Evolutionary conservation across 495 filamentous ascomycete species (phyloP), one percentile per base, ranked within the genome.

Genomic region (Jackrogersella minutella): DNA sequence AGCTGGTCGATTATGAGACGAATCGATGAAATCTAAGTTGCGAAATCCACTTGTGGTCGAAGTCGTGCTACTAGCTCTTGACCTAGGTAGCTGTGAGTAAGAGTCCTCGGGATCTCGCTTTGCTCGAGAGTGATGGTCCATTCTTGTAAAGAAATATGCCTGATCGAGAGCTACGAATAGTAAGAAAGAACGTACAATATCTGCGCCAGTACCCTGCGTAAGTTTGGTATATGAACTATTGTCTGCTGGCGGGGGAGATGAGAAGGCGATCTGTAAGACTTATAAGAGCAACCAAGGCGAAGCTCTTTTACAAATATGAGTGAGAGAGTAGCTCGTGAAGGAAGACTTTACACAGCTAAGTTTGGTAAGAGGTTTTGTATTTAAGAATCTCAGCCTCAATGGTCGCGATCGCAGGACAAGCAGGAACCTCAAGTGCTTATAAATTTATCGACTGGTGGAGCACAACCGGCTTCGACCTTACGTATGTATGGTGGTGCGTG

Each of bases 61-160:
- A 33, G 71, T 69, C 50, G 74, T 64, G 58, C 73, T 77, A 54
- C 66, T 66, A 50, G 69, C 60, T 74, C 74, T 78, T 62, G 78
- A 79, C 47, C 79, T 82, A 73, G 76, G 65, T 52, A 66, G 76
- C 44, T 72, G 77, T 81, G 75, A 81, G 80, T 79, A 79, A 77
- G 76, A 75, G 58, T 76, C 66, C 66, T 77, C 72, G 63, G 64
- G 65, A 71, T 55, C 55, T 21, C 71, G 70, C 60, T 70, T 61
- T 56, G 64, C 56, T 59, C 74, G 73, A 46, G 66, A 53, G 47
- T 70, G 56, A 60, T 75, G 52, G 24, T 69, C 70, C 78, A 81
- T 81, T 16, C 47, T 51, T 47, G 37, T 43, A 40, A 55, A 60
- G 60, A 68, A 52, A 69, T 50, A 50, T 33, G 46, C 49, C 39